Conservation (phyloP, 768 basidiomycete genomes). For the Strobilomyces dryophilus region DNA sequence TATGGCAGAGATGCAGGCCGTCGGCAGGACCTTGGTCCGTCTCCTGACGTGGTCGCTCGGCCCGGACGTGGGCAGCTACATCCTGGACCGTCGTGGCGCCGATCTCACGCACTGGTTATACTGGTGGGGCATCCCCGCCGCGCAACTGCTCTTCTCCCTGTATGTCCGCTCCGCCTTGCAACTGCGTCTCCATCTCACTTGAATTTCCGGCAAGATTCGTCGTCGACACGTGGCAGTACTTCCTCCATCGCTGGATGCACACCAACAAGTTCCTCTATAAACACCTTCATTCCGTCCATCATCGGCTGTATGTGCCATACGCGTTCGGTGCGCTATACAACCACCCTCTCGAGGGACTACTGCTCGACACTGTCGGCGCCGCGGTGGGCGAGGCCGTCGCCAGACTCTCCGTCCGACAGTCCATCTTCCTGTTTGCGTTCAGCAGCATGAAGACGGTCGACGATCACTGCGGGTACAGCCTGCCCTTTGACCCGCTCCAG, state of each 20-base stretch:
- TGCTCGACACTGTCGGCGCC: slow-evolving; percentile 83
- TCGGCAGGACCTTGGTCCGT: slow-evolving; percentile 39
- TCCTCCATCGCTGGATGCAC: slow-evolving; percentile 91
- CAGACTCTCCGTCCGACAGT: slow-evolving; percentile 74
- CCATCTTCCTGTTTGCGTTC: slow-evolving; percentile 75
- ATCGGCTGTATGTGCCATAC: slow-evolving; percentile 94
- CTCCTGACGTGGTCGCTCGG: slow-evolving; percentile 40
- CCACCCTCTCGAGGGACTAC: slow-evolving; percentile 91
- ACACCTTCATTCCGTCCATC: slow-evolving; percentile 90
- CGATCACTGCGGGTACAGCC: slow-evolving; percentile 87
- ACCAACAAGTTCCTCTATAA: slow-evolving; percentile 86
- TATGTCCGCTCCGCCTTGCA: slow-evolving; percentile 41
- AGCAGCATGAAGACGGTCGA: slow-evolving; percentile 92
- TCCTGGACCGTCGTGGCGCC: slow-evolving; percentile 37
- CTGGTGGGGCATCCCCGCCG: slow-evolving; percentile 87
- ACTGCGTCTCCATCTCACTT: neutral
- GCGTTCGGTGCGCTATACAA: slow-evolving; percentile 97
- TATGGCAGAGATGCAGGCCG: slow-evolving; percentile 39
- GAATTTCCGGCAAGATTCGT: slow-evolving; percentile 58
- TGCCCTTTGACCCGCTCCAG: slow-evolving; percentile 93
- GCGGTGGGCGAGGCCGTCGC: slow-evolving; percentile 67
- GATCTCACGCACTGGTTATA: slow-evolving; percentile 64
- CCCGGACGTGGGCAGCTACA: slow-evolving; percentile 31
- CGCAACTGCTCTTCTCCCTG: slow-evolving; percentile 78
- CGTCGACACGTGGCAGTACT: slow-evolving; percentile 98